These are phyloP conservation scores for Solanum chaucha DNA, from an alignment of 257 asterid genomes.

Conservation along the genomic window DNA sequence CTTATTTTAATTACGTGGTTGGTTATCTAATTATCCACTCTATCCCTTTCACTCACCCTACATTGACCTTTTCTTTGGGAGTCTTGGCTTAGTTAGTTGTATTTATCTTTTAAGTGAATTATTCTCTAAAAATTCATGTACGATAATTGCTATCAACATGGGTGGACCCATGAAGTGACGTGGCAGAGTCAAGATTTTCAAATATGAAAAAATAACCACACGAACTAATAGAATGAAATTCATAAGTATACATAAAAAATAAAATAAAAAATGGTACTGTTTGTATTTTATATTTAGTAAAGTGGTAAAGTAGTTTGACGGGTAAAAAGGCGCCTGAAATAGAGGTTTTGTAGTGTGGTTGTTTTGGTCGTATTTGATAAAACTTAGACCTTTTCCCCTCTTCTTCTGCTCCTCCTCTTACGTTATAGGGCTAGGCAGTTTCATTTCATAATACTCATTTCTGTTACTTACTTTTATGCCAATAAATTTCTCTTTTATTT, in stretches of 20 bases:
- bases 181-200: neutral
- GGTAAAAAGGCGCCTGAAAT: constrained; percentile 15
- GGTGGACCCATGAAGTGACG: neutral
- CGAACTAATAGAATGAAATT: too few relatives aligned
- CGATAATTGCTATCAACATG: neutral
- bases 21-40: neutral
- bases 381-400: neutral
- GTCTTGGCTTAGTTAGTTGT: neutral
- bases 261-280: neutral
- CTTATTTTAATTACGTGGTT: neutral
- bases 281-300: neutral
- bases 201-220: too few relatives aligned
- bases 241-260: too few relatives aligned
- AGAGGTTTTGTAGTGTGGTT: constrained; percentile 8
- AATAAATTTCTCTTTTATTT: neutral
- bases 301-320: constrained; percentile 19
- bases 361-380: neutral
- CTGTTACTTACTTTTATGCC: neutral
- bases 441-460: neutral
- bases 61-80: constrained; percentile 11
- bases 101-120: neutral
- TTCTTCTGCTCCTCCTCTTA: neutral
- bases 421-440: neutral
- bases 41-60: neutral
- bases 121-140: neutral